A percentile compares a stretch with the other conserved stretches of the same genome.
These are phyloP conservation scores for Oenanthe javanica DNA, from an alignment of 140 eudicot genomes.

Conservation along the genomic window DNA sequence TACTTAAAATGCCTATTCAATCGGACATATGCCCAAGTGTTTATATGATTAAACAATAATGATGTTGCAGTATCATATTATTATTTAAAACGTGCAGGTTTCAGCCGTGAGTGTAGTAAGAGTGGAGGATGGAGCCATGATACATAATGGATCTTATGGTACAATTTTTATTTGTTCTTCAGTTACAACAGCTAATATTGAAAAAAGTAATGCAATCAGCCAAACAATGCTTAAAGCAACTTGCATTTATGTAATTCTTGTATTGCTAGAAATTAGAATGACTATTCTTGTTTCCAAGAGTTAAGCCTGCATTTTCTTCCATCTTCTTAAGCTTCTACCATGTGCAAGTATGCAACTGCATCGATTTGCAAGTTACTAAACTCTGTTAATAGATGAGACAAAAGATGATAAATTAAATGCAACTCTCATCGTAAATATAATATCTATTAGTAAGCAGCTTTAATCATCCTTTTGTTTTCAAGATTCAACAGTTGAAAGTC, in stretches of 20 bases:
- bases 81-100: neutral
- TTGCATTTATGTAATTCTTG: neutral
- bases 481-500: neutral
- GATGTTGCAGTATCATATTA: neutral
- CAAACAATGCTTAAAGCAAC: neutral
- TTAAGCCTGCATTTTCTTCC: neutral
- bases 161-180: neutral
- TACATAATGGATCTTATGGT: neutral
- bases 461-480: neutral
- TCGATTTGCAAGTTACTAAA: neutral
- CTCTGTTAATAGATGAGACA: neutral
- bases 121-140: neutral
- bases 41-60: neutral
- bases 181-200: neutral
- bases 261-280: neutral
- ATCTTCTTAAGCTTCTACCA: neutral
- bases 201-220: neutral
- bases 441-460: neutral
- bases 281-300: neutral
- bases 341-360: neutral
- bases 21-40: neutral
- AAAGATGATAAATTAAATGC: neutral
- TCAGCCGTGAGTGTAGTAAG: neutral
- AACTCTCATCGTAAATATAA: neutral
- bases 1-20: neutral